Evolutionary conservation across 495 filamentous ascomycete species (phyloP), one percentile per base, ranked within the genome.

Genomic region (Chlorociboria aeruginascens): DNA sequence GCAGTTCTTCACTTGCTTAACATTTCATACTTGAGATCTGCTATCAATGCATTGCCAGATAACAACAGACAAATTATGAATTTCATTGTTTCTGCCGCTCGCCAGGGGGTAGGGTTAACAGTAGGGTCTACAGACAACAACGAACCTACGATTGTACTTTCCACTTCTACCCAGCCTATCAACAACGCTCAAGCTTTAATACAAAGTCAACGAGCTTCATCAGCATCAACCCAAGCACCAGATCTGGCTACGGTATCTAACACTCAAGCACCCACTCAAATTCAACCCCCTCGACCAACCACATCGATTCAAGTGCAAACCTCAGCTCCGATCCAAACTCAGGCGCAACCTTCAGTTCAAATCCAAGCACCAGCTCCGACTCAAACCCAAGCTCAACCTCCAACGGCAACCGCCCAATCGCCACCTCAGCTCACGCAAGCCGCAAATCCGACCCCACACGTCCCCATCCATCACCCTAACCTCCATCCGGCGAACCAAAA

Each of bases 401-500:
- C 44, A 11, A 29, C 44, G 13, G n/a, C 50, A 8, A 46, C 48
- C 40, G 32, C 48, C 34, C 36, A 30, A 28, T 8, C 35, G 1
- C 20, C 12, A 1, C 9, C 29, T 11, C 42, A 46, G 7, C 13
- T 43, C 17, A 37, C 53, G 36, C 10, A 35, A 10, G 37, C 33
- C 14, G 40, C 40, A 20, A 29, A 46, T 28, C 46, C 43, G 13
- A 14, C 32, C 31, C 51, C 42, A n/a, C 54, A 56, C 16, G 49
- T 44, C n/a, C 42, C 43, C 17, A 25, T 13, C 25, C 48, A 53
- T 48, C 57, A 56, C 8, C 52, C 48, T 11, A 25, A 25, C 20
- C 20, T 25, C 2, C 51, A 55, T 17, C 48, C 37, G 17, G 39
- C 36, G 49, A 78, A 78, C 49, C 63, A 71, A 43, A 74, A 79